Base-by-base conservation (phyloP, 2,329 filamentous ascomycete species). In the Penicillium thymicola region DNA sequence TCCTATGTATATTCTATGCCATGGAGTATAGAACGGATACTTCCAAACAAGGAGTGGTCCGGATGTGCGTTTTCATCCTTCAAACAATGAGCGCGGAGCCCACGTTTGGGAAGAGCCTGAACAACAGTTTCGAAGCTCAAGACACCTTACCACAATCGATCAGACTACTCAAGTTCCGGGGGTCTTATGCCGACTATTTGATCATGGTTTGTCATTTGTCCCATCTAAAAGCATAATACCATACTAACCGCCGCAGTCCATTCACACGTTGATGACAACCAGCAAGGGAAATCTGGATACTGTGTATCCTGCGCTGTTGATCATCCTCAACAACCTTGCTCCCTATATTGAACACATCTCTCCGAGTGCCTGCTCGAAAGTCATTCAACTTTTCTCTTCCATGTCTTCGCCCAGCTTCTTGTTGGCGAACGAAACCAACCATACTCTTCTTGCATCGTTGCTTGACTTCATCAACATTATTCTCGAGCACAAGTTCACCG, bases 21-120 rank as follows among this genome's bases (percentile, higher is more conserved):
- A 85, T 96, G 45, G 92, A 96, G 70, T 89, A 94, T 73, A 92
- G 91, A 69, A 84, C 86, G 41, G 93, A 97, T 68, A 79, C 89
- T 21, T 86, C 92, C 1, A 95, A 93, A 72, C 92, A 97, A 73
- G 94, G 94, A 0, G 82, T 97, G 1, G 90, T 97, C 27, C 85
- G 94, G 54, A 97, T 97, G 92, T 97, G 94, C 74, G 88, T 95
- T n/a, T 97, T 99, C 72, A 82, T 97, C 42, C 78, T 99, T 40
- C 94, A 99, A 75, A 97, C 94, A 0, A 78, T 99, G 68, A 97
- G 93, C 67, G 92, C 95, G 2, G 94, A 97, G 75, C 84, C 88
- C 54, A 92, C 89, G 60, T 97, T 97, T 74, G 93, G 92, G 30
- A 85, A 88, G 69, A 93, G 91, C 66, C 80, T 99, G 49, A 97